Evolutionary conservation across 192 early-diverging fungal genomes (phyloP).

Genomic region (Coemansia sp.): DNA sequence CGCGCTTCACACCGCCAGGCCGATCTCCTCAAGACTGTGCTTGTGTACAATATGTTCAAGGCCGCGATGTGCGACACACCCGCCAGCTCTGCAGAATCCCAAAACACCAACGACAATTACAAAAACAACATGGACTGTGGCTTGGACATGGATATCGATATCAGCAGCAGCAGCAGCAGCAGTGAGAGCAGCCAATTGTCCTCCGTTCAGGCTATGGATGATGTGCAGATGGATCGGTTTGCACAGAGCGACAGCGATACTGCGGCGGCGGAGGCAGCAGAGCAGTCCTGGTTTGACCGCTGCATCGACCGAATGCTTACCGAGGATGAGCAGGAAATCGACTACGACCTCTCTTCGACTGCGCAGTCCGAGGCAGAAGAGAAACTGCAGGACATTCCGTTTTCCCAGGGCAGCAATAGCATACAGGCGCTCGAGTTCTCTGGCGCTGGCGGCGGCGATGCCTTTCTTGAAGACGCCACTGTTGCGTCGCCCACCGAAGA

Average conservation of each 20-base stretch:
- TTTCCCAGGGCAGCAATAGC: background rate
- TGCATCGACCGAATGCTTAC: conserved; percentile 45
- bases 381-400: background rate
- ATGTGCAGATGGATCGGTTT: conserved; percentile 3
- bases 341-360: conserved; percentile 2
- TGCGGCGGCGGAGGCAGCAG: conserved; percentile 34
- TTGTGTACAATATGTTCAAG: conserved; percentile 51
- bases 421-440: background rate
- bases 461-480: conserved; percentile 5
- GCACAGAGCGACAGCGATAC: conserved; percentile 1
- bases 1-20: conserved; percentile 34
- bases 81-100: too few species aligned
- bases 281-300: conserved; percentile 55
- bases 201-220: background rate
- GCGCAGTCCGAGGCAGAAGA: background rate
- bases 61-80: conserved; percentile 12
- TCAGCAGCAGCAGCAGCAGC: conserved; percentile 10
- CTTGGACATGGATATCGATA: conserved; percentile 23
- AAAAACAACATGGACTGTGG: background rate
- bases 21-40: conserved; percentile 43
- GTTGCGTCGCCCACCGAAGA: background rate
- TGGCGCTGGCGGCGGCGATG: background rate
- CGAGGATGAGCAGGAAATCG: conserved; percentile 24
- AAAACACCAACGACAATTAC: background rate
- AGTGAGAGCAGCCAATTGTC: background rate